Evolutionary conservation across 352 stramenopile genomes (phyloP), one percentile per base, ranked within the genome.

Genomic region (Phytophthora quininea): DNA sequence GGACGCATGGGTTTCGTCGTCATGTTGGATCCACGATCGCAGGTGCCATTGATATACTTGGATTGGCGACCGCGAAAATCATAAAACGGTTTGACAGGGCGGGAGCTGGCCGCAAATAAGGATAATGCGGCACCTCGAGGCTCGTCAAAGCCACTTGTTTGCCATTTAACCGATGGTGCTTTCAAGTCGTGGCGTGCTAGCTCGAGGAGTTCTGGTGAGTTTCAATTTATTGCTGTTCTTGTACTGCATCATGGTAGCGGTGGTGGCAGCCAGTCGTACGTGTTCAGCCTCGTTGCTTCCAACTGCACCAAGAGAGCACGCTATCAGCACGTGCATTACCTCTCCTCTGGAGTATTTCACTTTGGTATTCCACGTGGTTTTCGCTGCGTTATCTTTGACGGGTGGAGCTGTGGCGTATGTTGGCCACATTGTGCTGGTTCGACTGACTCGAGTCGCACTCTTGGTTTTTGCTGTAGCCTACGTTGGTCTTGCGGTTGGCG

Each of bases 1-100:
- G 54, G 10, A 4, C 11, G 1, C 60, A 54, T 49, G 60, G 14
- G 60, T 67, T 67, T 67, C 60, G 62, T 46, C 4, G 4, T 32
- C 40, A 47, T 57, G 31, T 11, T 24, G 19, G 35, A 11, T 8
- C 14, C 47, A 37, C 51, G n/a, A 53, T 65, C 58, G 30, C 49
- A 54, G 57, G 32, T 19, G n/a, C 38, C n/a, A 6, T 50, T 54
- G 38, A 52, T n/a, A 32, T 43, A 19, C 19, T 49, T 43, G 51
- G 15, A 6, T 31, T 30, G 19, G 3, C 45, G 40, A n/a, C 42
- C 3, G 11, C 45, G 42, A 54, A 63, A 55, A 47, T n/a, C 30
- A 42, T 43, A 54, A 54, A 56, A 55, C 14, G 12, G 19, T 45
- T 32, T 12, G 38, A 43, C 1, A 53, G 48, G 30, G 29, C 27